A percentile compares a stretch with the other conserved stretches of the same genome.
Conservation (phyloP, 306 rosid genomes). For the Fragaria ananassa region DNA sequence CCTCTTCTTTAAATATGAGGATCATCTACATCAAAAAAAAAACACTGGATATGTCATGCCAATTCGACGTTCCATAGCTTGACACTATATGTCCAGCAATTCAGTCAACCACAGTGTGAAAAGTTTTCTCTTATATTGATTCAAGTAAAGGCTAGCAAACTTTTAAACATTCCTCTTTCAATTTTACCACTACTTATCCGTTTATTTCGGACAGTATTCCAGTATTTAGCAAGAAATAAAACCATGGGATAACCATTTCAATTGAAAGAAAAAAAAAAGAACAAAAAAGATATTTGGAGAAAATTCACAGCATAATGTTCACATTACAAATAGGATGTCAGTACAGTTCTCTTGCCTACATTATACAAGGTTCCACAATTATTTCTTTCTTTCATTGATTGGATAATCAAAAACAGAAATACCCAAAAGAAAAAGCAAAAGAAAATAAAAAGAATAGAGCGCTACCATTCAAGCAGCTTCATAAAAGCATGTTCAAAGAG, state of each 20-base stretch:
- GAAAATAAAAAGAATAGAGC: background rate
- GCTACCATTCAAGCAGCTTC: slow-evolving; percentile 17
- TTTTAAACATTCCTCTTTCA: background rate
- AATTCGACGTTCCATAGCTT: background rate
- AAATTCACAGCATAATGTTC: background rate
- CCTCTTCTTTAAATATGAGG: no score
- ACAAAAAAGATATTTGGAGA: background rate
- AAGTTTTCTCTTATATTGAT: background rate
- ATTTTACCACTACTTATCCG: background rate
- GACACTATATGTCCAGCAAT: background rate
- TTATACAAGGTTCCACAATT: background rate
- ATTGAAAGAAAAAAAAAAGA: background rate
- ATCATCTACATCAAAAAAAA: no score
- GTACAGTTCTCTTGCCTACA: background rate
- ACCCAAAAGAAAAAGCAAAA: background rate
- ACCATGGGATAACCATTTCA: background rate
- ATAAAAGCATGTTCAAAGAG: slow-evolving; percentile 12
- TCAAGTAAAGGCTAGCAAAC: background rate
- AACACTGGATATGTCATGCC: background rate
- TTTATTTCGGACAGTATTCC: background rate
- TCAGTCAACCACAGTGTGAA: background rate
- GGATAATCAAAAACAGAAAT: background rate
- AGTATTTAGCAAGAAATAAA: background rate
- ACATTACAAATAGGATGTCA: background rate
- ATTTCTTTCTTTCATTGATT: background rate